Percentiles rank a stretch among this genome's conserved stretches.
Evolutionary conservation across 495 filamentous ascomycete species (phyloP).

Genomic region (Aspergillus bertholletiae): DNA sequence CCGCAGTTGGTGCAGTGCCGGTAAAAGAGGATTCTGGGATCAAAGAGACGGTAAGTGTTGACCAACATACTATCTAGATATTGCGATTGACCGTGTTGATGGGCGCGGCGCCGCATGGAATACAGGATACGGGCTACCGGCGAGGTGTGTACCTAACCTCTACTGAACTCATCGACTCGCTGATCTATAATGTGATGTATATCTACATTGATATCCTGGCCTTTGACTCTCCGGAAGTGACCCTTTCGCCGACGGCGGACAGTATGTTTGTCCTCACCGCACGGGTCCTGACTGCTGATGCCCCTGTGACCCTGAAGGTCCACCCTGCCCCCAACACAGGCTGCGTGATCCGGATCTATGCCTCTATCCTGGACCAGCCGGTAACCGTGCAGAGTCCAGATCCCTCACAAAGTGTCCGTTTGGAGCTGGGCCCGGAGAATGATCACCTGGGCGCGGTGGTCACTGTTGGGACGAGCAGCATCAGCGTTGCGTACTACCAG

Average conservation of each 20-base stretch:
- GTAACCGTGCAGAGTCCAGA: background rate
- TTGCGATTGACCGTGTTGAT: no score
- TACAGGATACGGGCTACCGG: no score
- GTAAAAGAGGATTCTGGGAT: no score
- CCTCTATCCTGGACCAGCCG: slow-evolving; percentile 1
- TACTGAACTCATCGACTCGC: no score
- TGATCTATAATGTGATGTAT: no score
- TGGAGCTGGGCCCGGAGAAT: background rate
- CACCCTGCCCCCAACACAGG: background rate
- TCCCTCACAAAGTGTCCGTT: background rate
- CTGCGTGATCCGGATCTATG: slow-evolving; percentile 1
- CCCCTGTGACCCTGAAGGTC: background rate
- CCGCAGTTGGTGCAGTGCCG: no score
- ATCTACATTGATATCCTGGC: background rate
- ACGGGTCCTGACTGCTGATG: background rate
- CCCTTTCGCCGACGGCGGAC: background rate
- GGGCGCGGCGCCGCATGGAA: no score
- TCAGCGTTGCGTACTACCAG: background rate
- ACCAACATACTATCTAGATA: no score
- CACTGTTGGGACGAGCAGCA: background rate
- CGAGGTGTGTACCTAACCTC: no score
- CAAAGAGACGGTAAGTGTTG: no score
- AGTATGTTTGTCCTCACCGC: background rate
- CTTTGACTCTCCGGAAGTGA: background rate
- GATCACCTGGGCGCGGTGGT: background rate